Conservation (phyloP, 495 filamentous ascomycete genomes). For the Pyronema omphalodes region DNA sequence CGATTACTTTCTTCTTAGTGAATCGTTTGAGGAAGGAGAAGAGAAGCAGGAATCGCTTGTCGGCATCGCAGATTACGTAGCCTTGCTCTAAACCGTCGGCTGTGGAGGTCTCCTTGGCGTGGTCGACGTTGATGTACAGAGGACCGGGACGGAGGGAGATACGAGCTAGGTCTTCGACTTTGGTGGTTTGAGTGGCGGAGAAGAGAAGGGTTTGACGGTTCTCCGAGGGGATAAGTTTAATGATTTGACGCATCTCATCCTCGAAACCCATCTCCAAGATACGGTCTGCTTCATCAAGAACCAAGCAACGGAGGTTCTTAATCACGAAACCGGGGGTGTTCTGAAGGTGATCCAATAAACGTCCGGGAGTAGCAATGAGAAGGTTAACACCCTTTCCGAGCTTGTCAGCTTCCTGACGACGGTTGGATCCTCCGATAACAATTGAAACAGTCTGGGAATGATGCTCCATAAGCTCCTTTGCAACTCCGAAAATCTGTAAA, state of each 20-base stretch:
- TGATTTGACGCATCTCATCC: constrained; percentile 92
- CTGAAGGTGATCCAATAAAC: constrained; percentile 83
- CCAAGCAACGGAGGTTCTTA: constrained; percentile 74
- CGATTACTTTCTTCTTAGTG: constrained; percentile 87
- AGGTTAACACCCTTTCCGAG: constrained; percentile 86
- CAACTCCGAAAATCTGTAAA: constrained; percentile 90
- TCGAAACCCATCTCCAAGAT: constrained; percentile 97
- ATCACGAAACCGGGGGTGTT: constrained; percentile 84
- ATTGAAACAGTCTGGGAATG: constrained; percentile 91
- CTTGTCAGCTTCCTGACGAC: constrained; percentile 83
- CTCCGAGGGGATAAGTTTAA: constrained; percentile 81
- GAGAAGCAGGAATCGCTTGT: constrained; percentile 81
- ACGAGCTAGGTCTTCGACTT: constrained; percentile 87
- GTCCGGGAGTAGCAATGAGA: constrained; percentile 80
- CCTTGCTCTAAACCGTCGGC: constrained; percentile 89
- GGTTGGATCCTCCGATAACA: constrained; percentile 86
- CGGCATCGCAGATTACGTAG: constrained; percentile 80
- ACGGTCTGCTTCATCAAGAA: constrained; percentile 85
- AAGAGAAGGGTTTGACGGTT: constrained; percentile 93
- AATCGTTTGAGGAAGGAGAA: constrained; percentile 92
- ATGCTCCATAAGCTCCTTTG: constrained; percentile 69
- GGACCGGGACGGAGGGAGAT: constrained; percentile 86
- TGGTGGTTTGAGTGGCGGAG: constrained; percentile 93
- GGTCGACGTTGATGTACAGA: constrained; percentile 87
- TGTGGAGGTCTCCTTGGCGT: constrained; percentile 59